These are phyloP conservation scores for Penicillium sp. DNA, from an alignment of 2,329 filamentous ascomycete genomes.

Conservation along the genomic window DNA sequence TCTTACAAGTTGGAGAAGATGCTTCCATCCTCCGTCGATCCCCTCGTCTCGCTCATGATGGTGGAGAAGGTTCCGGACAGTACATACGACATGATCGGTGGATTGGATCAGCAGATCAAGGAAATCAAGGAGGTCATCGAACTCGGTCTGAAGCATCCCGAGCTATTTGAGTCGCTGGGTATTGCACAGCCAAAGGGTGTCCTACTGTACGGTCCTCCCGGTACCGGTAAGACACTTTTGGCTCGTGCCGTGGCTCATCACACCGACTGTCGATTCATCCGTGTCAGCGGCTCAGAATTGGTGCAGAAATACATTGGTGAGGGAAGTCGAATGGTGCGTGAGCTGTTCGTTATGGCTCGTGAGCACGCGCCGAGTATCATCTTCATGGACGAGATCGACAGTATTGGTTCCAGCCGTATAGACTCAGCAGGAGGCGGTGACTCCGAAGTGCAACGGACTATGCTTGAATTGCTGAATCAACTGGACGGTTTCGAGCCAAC, in stretches of 20 bases:
- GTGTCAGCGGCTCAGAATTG: constrained; percentile 91
- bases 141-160: constrained; percentile 94
- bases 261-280: constrained; percentile 98
- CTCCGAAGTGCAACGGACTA: constrained; percentile 96
- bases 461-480: constrained; percentile 97
- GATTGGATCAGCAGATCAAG: constrained; percentile 98
- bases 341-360: constrained; percentile 98
- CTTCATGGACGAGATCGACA: constrained; percentile 99
- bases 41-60: constrained; percentile 99
- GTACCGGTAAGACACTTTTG: constrained; percentile 94
- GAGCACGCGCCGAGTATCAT: constrained; percentile 98
- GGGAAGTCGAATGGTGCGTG: constrained; percentile 95
- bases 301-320: constrained; percentile 99
- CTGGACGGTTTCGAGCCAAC: constrained; percentile 98
- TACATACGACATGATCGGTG: constrained; percentile 99
- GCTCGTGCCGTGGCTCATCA: constrained; percentile 96
- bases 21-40: constrained; percentile 95
- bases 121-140: constrained; percentile 99
- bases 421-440: constrained; percentile 94
- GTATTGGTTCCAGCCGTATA: constrained; percentile 94
- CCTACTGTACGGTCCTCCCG: constrained; percentile 90
- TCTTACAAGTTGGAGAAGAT: constrained; percentile 99
- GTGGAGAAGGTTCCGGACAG: constrained; percentile 99
- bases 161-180: constrained; percentile 97
- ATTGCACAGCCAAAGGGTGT: constrained; percentile 99